Base-by-base conservation (phyloP, 75 land plant genomes). In the Sequoiadendron giganteum region DNA sequence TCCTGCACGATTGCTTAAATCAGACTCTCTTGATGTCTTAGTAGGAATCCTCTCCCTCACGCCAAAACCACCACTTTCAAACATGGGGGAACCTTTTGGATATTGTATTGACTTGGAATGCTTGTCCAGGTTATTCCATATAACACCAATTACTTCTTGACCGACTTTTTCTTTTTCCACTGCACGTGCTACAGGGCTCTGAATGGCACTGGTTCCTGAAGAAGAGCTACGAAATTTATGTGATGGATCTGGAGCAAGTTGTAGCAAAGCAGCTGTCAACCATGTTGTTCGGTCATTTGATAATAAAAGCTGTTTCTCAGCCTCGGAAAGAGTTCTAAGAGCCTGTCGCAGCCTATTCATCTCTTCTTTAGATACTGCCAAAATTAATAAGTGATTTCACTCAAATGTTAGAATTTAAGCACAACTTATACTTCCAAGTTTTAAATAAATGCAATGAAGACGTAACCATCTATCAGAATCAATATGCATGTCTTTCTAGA, bases 201-300 rank as follows among this genome's bases (percentile, higher is more conserved):
- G 96, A 87, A 89, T 91, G 54, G 90, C 88, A 90, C 93, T 97
- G 16, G 94, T 89, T 5, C 93, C 93, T 4, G 92, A 90, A 78
- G 95, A 95, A 39, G 95, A 97, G 88, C 90, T 92, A 40, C 92
- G 95, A 54, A 93, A 90, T 83, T 91, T 87, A 87, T 93, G 94
- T 76, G 95, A 93, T 58, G 94, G 95, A 89, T 98, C 99, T 54
- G 99, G 99, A 84, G 97, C 99, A 88, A 98, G 96, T 89, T 98
- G 99, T 78, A 98, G 96, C 58, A 98, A 88, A 19, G 97, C 97
- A 88, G 98, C 99, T 68, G 99, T 96, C 2, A 98, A 91, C 99
- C 99, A 97, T 5, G 99, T 98, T 65, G 94, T 86, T 88, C 91
- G 93, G 85, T 97, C 99, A 88, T 88, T 96, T 87, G 99, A 91